phyloP scores from a whole-genome alignment of 371 early-diverging fungal genomes.

The Batrachochytrium dendrobatidis region DNA sequence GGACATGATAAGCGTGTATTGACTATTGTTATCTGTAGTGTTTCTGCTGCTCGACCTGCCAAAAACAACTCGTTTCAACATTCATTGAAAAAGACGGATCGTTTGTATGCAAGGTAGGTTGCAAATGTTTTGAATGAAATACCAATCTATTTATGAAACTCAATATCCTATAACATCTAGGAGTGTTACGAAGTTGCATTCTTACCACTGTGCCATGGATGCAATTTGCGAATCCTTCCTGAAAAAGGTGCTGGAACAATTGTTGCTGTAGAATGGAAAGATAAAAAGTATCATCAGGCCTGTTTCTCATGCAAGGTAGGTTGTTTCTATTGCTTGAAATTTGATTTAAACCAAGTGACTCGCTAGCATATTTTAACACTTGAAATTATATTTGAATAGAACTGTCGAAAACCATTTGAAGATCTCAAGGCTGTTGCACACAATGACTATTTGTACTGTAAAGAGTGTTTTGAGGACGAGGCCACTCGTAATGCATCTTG shows the following conservation, averaged over 20 bases:
- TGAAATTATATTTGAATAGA: neutral
- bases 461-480: slow-evolving; percentile 12
- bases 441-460: slow-evolving; percentile 14
- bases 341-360: neutral
- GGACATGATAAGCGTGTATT: neutral
- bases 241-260: slow-evolving; percentile 9
- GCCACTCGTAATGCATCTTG: neutral
- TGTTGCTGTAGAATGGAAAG: slow-evolving; percentile 14
- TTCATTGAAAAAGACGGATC: slow-evolving; percentile 16
- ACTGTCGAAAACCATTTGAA: slow-evolving; percentile 10
- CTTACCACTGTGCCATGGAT: slow-evolving; percentile 11
- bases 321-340: neutral
- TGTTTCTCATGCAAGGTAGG: slow-evolving; percentile 19
- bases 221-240: slow-evolving; percentile 11
- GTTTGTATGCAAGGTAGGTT: slow-evolving; percentile 5
- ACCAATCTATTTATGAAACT: too few relatives aligned
- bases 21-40: slow-evolving; percentile 13
- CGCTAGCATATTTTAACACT: neutral
- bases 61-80: slow-evolving; percentile 5
- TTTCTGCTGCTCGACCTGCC: slow-evolving; percentile 16
- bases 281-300: slow-evolving; percentile 14
- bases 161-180: neutral
- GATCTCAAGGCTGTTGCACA: slow-evolving; percentile 18
- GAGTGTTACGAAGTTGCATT: slow-evolving; percentile 12
- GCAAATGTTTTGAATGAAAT: too few relatives aligned